Percentiles rank a stretch among this genome's conserved stretches.
Conservation (phyloP, 768 basidiomycete species). For the Boletus rubropictus region DNA sequence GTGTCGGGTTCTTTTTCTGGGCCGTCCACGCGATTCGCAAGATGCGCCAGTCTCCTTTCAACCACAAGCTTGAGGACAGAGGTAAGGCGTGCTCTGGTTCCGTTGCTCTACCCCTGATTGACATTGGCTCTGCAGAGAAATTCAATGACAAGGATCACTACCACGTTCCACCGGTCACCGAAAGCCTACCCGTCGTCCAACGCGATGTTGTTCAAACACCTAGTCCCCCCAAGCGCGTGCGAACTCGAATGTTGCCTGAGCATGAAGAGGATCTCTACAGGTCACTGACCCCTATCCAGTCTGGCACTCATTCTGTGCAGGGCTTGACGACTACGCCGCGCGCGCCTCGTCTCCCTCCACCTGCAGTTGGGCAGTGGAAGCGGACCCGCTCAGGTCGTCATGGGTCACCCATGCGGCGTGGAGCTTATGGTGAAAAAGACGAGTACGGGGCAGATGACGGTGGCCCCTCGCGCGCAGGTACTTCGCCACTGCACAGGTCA, state of each 20-base stretch:
- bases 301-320: background rate
- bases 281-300: background rate
- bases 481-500: background rate
- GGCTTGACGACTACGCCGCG: background rate
- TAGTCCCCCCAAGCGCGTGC: slow-evolving; percentile 5
- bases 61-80: background rate
- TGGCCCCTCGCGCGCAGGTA: slow-evolving; percentile 5
- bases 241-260: slow-evolving; percentile 3
- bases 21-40: slow-evolving; percentile 18
- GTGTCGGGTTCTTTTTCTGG: slow-evolving; percentile 18
- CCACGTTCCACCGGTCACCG: background rate
- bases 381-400: background rate
- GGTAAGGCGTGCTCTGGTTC: background rate
- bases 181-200: slow-evolving; percentile 2
- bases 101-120: background rate
- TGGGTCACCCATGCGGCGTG: background rate
- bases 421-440: background rate
- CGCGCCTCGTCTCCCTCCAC: background rate
- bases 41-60: slow-evolving; percentile 14
- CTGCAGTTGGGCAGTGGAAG: background rate
- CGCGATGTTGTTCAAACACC: slow-evolving; percentile 6
- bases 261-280: background rate
- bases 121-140: slow-evolving; percentile 3
- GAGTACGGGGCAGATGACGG: background rate
- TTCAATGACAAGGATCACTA: slow-evolving; percentile 1